Evolutionary conservation across 2,329 filamentous ascomycete species (phyloP), one percentile per base, ranked within the genome.

Genomic region (Chrysoporthe deuterocubensis): DNA sequence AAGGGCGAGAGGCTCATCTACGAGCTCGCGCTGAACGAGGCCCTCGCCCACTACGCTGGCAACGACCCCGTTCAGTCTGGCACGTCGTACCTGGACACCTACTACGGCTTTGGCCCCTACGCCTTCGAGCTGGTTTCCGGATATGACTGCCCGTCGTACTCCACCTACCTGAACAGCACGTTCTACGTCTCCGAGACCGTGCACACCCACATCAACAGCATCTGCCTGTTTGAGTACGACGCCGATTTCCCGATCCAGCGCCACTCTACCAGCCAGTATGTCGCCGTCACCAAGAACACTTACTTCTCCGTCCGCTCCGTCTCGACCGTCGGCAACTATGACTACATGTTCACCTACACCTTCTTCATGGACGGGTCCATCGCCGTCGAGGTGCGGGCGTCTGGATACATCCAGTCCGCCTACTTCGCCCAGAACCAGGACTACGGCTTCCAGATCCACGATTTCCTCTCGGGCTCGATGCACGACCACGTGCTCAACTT

Each of bases 401-500:
- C 80, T 0, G 84, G 88, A 0, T 88, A 85, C 71, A 86, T 88
- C 67, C 82, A 85, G 72, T 78, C 78, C 0, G 81, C 83, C 0
- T 84, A 80, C 73, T 84, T 79, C 62, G 78, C 78, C 2, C 73
- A 81, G 50, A 82, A 83, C 61, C 73, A 79, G 0, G 81, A 82
- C 63, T 86, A 85, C 66, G 84, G 84, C 6, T 86, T 78, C 72
- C 76, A 80, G 43, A 84, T 87, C 60, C 81, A 84, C 69, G 81
- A 85, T 65, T 74, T 76, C 37, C 75, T 85, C 1, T 80, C 78
- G 0, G 83, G 83, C 6, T 81, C 78, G 40, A 85, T 86, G 79
- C 85, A 87, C 73, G 83, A 86, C 73, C 85, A 87, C 71, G 83
- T 87, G 0, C 72, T 87, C 48, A 86, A 83, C 71, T 87, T 82